A percentile compares a stretch with the other conserved stretches of the same genome.
phyloP scores from a whole-genome alignment of 768 basidiomycete species.

The Gyrodon lividus region DNA sequence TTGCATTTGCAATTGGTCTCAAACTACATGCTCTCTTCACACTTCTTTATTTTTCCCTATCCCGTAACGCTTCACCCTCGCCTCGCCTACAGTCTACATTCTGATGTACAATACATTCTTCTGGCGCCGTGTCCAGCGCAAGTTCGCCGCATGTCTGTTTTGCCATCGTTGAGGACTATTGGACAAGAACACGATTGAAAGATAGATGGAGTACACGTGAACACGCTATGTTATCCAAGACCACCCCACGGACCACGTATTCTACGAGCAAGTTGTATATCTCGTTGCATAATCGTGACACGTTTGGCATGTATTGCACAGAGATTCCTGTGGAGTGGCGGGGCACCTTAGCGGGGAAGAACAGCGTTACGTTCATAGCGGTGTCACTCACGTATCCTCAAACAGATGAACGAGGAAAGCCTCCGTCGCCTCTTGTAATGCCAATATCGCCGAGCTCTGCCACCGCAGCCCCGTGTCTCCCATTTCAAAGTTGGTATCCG shows the following conservation, averaged over 20 bases:
- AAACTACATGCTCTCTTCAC: constrained; percentile 10
- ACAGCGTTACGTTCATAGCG: neutral
- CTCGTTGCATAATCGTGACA: constrained; percentile 96
- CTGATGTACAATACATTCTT: constrained; percentile 29
- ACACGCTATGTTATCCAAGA: constrained; percentile 42
- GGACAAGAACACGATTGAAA: neutral
- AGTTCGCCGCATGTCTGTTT: neutral
- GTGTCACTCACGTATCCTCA: constrained; percentile 87
- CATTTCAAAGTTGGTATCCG: constrained; percentile 61
- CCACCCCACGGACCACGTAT: constrained; percentile 91
- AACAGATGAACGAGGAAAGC: constrained; percentile 94
- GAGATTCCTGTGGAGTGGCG: constrained; percentile 68
- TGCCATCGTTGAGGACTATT: neutral
- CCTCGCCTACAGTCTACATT: constrained; percentile 19
- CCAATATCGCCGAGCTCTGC: constrained; percentile 93
- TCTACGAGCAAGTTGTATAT: constrained; percentile 93
- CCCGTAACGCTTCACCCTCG: constrained; percentile 10
- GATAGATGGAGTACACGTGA: neutral
- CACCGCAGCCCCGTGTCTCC: constrained; percentile 72
- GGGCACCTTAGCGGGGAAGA: constrained; percentile 2
- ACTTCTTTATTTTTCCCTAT: constrained; percentile 11
- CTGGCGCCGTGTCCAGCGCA: neutral
- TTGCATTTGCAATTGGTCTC: constrained; percentile 18
- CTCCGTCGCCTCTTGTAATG: constrained; percentile 95
- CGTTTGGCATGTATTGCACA: constrained; percentile 98